Evolutionary conservation across 2,329 filamentous ascomycete genomes (phyloP).

Genomic region (Sordariomycetes sp.): DNA sequence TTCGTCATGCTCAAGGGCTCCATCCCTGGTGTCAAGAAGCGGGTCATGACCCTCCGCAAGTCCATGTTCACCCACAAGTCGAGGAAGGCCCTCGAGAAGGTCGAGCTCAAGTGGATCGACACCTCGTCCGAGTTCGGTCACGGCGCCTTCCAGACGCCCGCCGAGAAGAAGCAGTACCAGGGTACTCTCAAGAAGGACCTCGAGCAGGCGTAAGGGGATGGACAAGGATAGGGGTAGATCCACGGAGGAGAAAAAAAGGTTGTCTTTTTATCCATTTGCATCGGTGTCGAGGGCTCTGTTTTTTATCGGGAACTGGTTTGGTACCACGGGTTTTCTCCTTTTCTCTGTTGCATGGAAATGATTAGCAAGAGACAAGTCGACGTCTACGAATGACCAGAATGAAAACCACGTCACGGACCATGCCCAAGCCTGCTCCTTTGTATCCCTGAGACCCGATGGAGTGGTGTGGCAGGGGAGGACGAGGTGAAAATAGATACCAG

Average conservation of each 20-base stretch:
- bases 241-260: background rate
- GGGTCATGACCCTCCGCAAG: constrained; percentile 97
- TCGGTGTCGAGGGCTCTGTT: background rate
- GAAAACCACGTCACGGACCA: background rate
- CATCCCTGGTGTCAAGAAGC: constrained; percentile 97
- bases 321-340: background rate
- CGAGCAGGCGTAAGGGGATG: constrained; percentile 29
- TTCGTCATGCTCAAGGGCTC: constrained; percentile 97
- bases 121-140: constrained; percentile 99
- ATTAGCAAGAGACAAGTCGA: background rate
- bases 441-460: background rate
- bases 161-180: constrained; percentile 96
- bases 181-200: constrained; percentile 99
- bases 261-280: background rate
- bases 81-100: constrained; percentile 94
- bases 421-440: constrained; percentile 3
- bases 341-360: background rate
- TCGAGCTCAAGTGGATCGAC: constrained; percentile 99
- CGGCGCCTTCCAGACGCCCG: constrained; percentile 96
- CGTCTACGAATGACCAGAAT: background rate
- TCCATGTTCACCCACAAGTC: constrained; percentile 97
- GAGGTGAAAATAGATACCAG: background rate
- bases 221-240: background rate
- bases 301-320: background rate
- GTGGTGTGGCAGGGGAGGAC: background rate